Evolutionary conservation across 805 yeast genomes (phyloP).

Genomic region (Kurtzmaniella cleridarum): DNA sequence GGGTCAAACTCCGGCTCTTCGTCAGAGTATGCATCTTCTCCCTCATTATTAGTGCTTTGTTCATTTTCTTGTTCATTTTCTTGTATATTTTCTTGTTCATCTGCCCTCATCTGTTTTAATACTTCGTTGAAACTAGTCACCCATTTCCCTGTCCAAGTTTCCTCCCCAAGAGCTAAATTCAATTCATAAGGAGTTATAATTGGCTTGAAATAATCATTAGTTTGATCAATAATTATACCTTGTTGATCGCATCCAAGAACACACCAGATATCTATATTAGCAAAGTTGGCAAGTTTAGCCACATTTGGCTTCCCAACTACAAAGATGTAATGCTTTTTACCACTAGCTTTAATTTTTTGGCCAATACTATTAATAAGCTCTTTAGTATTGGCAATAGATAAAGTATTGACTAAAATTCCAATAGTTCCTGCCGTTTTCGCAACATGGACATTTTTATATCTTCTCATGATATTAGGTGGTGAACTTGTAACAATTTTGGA

Average conservation of each 20-base stretch:
- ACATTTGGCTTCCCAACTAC: constrained; percentile 98
- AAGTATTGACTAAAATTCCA: constrained; percentile 85
- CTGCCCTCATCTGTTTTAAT: constrained; percentile 30
- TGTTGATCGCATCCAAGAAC: constrained; percentile 91
- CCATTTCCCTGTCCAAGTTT: constrained; percentile 94
- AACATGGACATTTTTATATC: constrained; percentile 81
- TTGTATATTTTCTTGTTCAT: constrained; percentile 29
- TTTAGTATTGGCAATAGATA: constrained; percentile 73
- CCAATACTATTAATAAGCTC: constrained; percentile 58
- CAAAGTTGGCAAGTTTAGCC: constrained; percentile 94
- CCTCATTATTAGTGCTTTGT: constrained; percentile 15
- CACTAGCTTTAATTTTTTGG: constrained; percentile 61
- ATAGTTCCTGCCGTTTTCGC: constrained; percentile 90
- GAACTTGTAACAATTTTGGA: constrained; percentile 47
- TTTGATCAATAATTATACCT: constrained; percentile 79
- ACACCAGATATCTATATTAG: constrained; percentile 92
- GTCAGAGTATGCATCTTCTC: constrained; percentile 33
- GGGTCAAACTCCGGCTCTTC: constrained; percentile 84
- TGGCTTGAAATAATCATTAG: constrained; percentile 81
- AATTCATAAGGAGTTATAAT: constrained; percentile 92
- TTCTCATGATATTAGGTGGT: constrained; percentile 70
- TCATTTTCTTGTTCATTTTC: constrained; percentile 14
- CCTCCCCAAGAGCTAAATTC: constrained; percentile 69
- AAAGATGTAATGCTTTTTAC: constrained; percentile 87
- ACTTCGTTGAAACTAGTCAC: constrained; percentile 66